phyloP scores from a whole-genome alignment of 2,329 filamentous ascomycete species.

The Exophiala phaeomuriformis region DNA sequence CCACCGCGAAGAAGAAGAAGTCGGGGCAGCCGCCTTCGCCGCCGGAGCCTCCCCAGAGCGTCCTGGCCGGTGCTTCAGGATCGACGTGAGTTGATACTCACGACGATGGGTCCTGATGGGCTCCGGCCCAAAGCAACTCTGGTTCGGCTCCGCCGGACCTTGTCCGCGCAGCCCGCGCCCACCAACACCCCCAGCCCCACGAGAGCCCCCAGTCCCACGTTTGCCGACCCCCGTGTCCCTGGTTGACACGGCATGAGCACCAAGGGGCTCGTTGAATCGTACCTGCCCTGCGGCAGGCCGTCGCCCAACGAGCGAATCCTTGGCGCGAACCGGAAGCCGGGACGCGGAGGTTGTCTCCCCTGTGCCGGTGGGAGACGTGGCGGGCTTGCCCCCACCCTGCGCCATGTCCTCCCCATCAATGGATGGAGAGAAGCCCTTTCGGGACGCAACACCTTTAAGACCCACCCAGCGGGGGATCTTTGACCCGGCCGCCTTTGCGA shows the following conservation, averaged over 20 bases:
- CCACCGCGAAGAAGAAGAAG: slow-evolving; percentile 13
- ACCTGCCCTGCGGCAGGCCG: slow-evolving; percentile 10
- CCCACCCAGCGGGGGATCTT: slow-evolving; percentile 11
- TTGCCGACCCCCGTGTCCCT: slow-evolving; percentile 12
- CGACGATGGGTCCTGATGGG: slow-evolving; percentile 14
- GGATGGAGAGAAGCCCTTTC: slow-evolving; percentile 3
- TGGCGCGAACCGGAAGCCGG: slow-evolving; percentile 16
- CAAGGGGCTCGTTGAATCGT: slow-evolving; percentile 6
- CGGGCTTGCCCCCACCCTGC: slow-evolving; percentile 10
- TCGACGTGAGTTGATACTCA: slow-evolving; percentile 8
- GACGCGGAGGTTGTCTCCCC: slow-evolving; percentile 1
- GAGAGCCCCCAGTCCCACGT: background rate
- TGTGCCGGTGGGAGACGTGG: slow-evolving; percentile 5
- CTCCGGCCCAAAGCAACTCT: slow-evolving; percentile 10
- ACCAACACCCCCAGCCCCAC: background rate
- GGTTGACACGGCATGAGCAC: background rate
- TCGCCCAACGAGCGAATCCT: slow-evolving; percentile 3
- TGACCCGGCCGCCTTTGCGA: slow-evolving; percentile 8
- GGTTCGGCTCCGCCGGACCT: slow-evolving; percentile 3
- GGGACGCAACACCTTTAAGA: slow-evolving; percentile 8
- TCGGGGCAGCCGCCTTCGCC: background rate
- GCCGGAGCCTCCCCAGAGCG: slow-evolving; percentile 4
- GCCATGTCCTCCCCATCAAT: slow-evolving; percentile 9
- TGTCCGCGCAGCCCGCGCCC: too few relatives aligned
- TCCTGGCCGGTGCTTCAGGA: slow-evolving; percentile 14